phyloP scores from a whole-genome alignment of 192 early-diverging fungal genomes.

The Backusella tuberculispora region DNA sequence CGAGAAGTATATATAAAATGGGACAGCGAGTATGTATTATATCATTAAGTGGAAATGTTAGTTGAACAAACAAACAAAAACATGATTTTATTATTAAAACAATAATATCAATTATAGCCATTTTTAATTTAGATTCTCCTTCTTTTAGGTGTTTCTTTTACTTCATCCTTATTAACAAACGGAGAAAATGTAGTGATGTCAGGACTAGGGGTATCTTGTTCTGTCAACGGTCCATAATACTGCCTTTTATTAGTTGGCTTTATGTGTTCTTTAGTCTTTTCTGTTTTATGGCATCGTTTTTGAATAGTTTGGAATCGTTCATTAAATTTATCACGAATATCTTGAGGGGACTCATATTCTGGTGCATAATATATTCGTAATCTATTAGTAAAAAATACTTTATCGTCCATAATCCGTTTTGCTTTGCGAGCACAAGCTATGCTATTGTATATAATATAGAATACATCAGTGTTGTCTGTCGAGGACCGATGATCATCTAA shows the following conservation, averaged over 20 bases:
- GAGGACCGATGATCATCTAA: slow-evolving; percentile 31
- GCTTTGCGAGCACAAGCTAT: slow-evolving; percentile 36
- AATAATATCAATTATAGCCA: too few relatives aligned
- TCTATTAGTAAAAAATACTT: slow-evolving; percentile 39
- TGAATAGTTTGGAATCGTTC: slow-evolving; percentile 37
- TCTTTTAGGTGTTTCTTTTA: neutral
- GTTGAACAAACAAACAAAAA: too few relatives aligned
- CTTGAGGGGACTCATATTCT: slow-evolving; percentile 46
- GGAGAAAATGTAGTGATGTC: neutral
- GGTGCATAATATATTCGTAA: slow-evolving; percentile 46
- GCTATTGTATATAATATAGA: slow-evolving; percentile 31
- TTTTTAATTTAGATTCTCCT: neutral
- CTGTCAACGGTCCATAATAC: neutral
- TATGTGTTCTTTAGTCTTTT: neutral
- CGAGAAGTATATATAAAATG: too few relatives aligned
- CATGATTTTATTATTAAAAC: too few relatives aligned
- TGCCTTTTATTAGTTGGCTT: neutral
- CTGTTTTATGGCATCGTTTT: slow-evolving; percentile 1
- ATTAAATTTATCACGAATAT: slow-evolving; percentile 45
- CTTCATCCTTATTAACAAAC: neutral
- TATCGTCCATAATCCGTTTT: slow-evolving; percentile 46
- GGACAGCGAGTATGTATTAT: too few relatives aligned
- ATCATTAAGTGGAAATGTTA: too few relatives aligned
- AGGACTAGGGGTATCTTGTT: neutral
- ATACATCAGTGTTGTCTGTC: slow-evolving; percentile 39